Percentiles rank a stretch among this genome's conserved stretches.
phyloP scores from a whole-genome alignment of 2,329 filamentous ascomycete species.

The Alternaria brassicicola region DNA sequence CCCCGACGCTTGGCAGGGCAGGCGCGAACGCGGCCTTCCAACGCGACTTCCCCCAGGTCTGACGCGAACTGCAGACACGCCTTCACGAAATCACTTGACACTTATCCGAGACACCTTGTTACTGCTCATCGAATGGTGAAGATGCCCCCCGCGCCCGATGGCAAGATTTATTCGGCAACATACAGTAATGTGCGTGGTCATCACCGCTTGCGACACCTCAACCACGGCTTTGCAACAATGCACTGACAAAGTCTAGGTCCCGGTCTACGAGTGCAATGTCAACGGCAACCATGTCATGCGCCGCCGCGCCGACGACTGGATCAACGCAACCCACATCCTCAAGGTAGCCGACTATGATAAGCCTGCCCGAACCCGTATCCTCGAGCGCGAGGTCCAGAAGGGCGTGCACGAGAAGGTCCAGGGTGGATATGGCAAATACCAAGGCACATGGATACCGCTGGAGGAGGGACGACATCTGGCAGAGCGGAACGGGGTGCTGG shows the following conservation, averaged over 20 bases:
- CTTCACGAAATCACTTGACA: constrained; percentile 25
- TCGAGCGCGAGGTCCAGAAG: constrained; percentile 96
- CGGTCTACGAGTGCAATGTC: constrained; percentile 92
- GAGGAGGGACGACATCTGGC: constrained; percentile 80
- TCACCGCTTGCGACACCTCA: constrained; percentile 1
- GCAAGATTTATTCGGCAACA: constrained; percentile 67
- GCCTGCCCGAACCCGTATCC: constrained; percentile 88
- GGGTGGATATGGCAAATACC: constrained; percentile 97
- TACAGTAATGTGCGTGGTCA: constrained; percentile 60
- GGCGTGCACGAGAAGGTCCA: constrained; percentile 97
- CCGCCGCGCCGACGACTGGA: constrained; percentile 90
- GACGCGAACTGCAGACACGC: constrained; percentile 17
- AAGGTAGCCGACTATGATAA: constrained; percentile 98
- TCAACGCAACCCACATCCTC: constrained; percentile 98
- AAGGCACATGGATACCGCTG: constrained; percentile 97
- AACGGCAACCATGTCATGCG: constrained; percentile 95
- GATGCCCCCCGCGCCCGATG: constrained; percentile 48
- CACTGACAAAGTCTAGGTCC: constrained; percentile 66
- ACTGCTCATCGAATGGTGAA: constrained; percentile 20
- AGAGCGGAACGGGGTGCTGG: constrained; percentile 82
- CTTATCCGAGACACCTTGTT: constrained; percentile 5
- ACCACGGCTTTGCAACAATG: constrained; percentile 13
- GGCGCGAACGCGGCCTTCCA: constrained; percentile 22
- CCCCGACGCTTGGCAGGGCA: constrained; percentile 26
- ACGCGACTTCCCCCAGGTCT: constrained; percentile 22